Evolutionary conservation across 2,329 filamentous ascomycete species (phyloP), one percentile per base, ranked within the genome.

Genomic region (Colletotrichum truncatum): DNA sequence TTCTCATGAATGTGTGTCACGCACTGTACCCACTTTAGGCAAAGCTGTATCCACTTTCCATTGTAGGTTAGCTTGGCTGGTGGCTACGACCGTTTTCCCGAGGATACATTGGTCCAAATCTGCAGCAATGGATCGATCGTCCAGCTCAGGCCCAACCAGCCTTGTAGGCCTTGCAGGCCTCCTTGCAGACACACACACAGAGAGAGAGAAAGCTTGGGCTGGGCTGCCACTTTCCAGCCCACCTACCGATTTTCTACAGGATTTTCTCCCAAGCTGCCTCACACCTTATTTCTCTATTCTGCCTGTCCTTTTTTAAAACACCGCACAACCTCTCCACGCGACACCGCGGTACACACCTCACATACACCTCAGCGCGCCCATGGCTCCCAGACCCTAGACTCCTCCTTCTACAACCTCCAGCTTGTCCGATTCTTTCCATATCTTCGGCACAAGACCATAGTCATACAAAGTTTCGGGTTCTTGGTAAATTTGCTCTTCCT

Each of bases 291-390:
- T n/a, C n/a, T n/a, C n/a, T n/a, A 59, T 57, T 26, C 6, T 48
- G 26, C 30, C 38, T 57, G 36, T 36, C 28, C 54, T 48, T 57
- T 57, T 46, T 26, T 46, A 21, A 7, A 34, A 26, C 54, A 48
- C 54, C 54, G 54, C 41, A 39, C 34, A 39, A 60, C 55, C 43
- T 60, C 48, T 65, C 54, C 32, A 39, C 41, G 34, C 56, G 34
- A 61, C 52, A 56, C 39, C 21, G 48, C 57, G 32, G 48, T 56
- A 51, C 18, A 30, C 43, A 38, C 16, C 32, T 41, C 21, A n/a
- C 30, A 46, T 21, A 38, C n/a, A 46, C 41, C 21, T n/a, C 39
- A 32, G 38, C 28, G 52, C 41, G 39, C 32, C 39, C 62, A 54
- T 54, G 34, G 62, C 48, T 61, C 16, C 23, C 21, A 48, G 49